Evolutionary conservation across 2,329 filamentous ascomycete species (phyloP), one percentile per base, ranked within the genome.

Genomic region (Botrytis medusae): DNA sequence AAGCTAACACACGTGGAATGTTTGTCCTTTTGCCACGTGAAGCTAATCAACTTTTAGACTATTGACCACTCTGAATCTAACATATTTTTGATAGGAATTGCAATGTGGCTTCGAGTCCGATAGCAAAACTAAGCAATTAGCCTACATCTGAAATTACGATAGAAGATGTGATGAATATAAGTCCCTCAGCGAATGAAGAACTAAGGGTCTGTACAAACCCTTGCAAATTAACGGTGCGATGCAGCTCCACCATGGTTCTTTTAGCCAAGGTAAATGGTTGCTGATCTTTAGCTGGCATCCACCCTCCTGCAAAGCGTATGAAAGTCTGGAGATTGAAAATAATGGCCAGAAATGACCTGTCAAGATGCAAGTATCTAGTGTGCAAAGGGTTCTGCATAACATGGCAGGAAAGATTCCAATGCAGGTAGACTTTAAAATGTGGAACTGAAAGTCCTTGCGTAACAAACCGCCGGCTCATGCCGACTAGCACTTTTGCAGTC

Each of bases 21-120:
- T 29, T 59, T 57, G 18, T 4, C 25, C 3, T 40, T 42, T 57
- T 22, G 8, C 18, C n/a, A 69, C 29, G 34, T 69, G 25, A 20
- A 42, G 10, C 6, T 22, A 57, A 69, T 57, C 2, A 57, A 16
- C 32, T 9, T 9, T 20, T 25, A 16, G 7, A 69, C 1, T 37
- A 69, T 32, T 40, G 37, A 57, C 37, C 34, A 69, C 48, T 44
- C 25, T 10, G 48, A 69, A 42, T 48, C 25, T 25, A 69, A 57
- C 65, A 32, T 57, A 42, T 57, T n/a, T 69, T 69, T 25, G n/a
- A 54, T 67, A 4, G 16, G 29, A 32, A 20, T 22, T 25, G 16
- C 29, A 59, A 69, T 42, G 48, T 37, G 16, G 25, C 48, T n/a
- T 40, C 65, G 65, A 69, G 65, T 69, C 65, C 48, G 16, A 67